Conservation (phyloP, 176 grass and related monocot species). For the Zoysia pacifica region DNA sequence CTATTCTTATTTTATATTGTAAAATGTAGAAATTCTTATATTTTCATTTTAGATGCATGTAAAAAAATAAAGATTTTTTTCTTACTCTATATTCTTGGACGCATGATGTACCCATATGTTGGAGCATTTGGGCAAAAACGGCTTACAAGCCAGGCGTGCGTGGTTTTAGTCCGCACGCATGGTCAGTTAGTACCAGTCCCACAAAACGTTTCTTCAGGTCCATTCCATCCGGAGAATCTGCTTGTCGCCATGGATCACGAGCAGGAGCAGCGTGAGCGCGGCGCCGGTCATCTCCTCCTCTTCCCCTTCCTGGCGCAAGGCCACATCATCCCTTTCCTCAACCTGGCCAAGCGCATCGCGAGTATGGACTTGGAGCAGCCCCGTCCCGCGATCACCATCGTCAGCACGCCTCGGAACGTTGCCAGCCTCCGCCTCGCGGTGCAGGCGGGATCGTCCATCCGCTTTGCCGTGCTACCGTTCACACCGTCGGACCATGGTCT, state of each 20-base stretch:
- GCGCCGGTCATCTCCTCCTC: constrained; percentile 36
- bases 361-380: neutral
- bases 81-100: too few species aligned
- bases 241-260: neutral
- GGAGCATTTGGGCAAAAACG: neutral
- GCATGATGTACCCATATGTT: too few species aligned
- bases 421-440: constrained; percentile 16
- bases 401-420: constrained; percentile 36
- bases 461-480: constrained; percentile 44
- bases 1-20: too few species aligned
- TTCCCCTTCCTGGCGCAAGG: constrained; percentile 61
- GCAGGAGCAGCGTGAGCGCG: neutral
- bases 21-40: too few species aligned
- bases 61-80: too few species aligned
- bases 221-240: neutral
- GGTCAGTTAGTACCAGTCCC: neutral
- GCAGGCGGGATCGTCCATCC: constrained; percentile 35
- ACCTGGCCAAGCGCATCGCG: constrained; percentile 41
- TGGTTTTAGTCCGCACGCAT: neutral
- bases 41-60: too few species aligned
- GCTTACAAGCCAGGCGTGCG: too few species aligned
- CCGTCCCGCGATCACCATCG: constrained; percentile 36
- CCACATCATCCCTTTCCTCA: constrained; percentile 46
- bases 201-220: neutral
- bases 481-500: constrained; percentile 28